Evolutionary conservation across 2,329 filamentous ascomycete genomes (phyloP).

Genomic region (Scedosporium aurantiacum): DNA sequence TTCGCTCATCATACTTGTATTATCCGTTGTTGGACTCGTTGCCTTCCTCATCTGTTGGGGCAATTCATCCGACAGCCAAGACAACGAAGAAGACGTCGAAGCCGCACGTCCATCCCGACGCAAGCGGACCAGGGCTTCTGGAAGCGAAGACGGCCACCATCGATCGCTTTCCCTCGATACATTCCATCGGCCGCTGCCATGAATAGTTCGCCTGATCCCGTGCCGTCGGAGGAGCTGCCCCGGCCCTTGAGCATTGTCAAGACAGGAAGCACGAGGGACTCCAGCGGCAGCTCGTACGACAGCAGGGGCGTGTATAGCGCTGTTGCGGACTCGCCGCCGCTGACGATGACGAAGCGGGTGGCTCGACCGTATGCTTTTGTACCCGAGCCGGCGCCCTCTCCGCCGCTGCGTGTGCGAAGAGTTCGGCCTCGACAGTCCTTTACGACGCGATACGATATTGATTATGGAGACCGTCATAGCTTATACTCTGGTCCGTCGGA

Average conservation of each 20-base stretch:
- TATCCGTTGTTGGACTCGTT: conserved; percentile 1
- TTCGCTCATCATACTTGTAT: conserved; percentile 3
- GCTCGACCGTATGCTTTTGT: background rate
- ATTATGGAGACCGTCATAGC: conserved; percentile 1
- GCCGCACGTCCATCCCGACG: background rate
- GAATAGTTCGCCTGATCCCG: background rate
- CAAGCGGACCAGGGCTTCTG: background rate
- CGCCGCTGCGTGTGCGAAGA: background rate
- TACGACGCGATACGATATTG: background rate
- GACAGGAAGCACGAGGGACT: background rate
- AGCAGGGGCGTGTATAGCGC: background rate
- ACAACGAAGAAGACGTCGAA: background rate
- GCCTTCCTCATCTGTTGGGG: conserved; percentile 1
- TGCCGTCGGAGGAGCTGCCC: background rate
- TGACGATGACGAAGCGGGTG: background rate
- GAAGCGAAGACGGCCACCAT: background rate
- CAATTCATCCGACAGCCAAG: background rate
- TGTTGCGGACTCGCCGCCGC: background rate
- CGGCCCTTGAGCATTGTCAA: conserved; percentile 4
- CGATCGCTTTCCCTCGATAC: background rate
- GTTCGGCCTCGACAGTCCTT: background rate
- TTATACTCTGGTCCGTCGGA: background rate
- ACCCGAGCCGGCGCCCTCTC: background rate
- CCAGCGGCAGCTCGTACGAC: background rate
- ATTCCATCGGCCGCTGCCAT: background rate